Percentiles rank a stretch among this genome's conserved stretches.
Conservation (phyloP, 2,329 filamentous ascomycete species). For the Sporothrix dimorphospora region DNA sequence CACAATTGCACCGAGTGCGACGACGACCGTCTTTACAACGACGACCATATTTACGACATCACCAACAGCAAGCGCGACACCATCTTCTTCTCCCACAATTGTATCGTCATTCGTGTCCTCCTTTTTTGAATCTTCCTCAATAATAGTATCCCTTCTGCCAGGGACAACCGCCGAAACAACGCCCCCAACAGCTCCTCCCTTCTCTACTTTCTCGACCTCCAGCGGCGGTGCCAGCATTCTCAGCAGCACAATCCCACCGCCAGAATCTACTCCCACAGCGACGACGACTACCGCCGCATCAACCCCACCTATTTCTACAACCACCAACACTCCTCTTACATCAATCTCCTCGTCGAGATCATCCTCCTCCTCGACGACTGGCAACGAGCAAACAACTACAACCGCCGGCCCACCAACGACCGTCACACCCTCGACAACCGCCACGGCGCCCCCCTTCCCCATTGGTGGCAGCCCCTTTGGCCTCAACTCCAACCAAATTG, state of each 20-base stretch:
- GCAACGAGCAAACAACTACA: background rate
- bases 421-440: slow-evolving; percentile 23
- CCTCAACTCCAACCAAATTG: slow-evolving; percentile 38
- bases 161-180: background rate
- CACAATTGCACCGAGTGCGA: slow-evolving; percentile 33
- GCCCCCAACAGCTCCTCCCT: background rate
- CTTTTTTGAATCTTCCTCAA: background rate
- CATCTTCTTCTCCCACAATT: slow-evolving; percentile 29
- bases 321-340: background rate
- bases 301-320: background rate
- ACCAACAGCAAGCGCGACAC: slow-evolving; percentile 31
- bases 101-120: background rate
- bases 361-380: background rate
- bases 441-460: slow-evolving; percentile 13
- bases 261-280: background rate
- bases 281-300: background rate
- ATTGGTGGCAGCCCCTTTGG: slow-evolving; percentile 15
- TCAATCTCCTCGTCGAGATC: background rate
- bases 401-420: slow-evolving; percentile 15
- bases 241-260: background rate
- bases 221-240: slow-evolving; percentile 1
- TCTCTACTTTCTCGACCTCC: background rate
- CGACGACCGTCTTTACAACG: slow-evolving; percentile 35
- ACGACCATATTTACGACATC: slow-evolving; percentile 33
- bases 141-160: background rate